A percentile compares a stretch with the other conserved stretches of the same genome.
These are phyloP conservation scores for Orbilia blumenaviensis DNA, from an alignment of 2,329 filamentous ascomycete species.

Conservation along the genomic window DNA sequence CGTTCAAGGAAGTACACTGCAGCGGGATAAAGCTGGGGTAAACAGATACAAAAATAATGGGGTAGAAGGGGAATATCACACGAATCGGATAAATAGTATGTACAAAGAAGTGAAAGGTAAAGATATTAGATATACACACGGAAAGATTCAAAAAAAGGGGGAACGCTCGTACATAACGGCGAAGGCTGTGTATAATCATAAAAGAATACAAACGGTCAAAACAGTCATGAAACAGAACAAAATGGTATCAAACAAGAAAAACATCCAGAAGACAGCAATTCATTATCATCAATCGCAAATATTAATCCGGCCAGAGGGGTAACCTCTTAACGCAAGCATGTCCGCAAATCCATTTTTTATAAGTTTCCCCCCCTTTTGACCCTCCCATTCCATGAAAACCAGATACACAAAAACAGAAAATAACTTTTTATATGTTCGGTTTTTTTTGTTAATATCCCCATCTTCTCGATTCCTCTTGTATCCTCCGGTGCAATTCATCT, in stretches of 20 bases:
- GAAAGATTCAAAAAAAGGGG: background rate
- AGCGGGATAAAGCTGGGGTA: too few species aligned
- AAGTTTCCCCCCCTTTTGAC: background rate
- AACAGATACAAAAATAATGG: background rate
- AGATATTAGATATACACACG: background rate
- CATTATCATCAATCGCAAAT: slow-evolving; percentile 60
- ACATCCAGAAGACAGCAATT: slow-evolving; percentile 56
- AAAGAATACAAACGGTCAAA: background rate
- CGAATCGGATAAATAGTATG: too few species aligned
- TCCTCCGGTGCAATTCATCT: slow-evolving; percentile 28
- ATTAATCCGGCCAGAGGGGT: too few species aligned
- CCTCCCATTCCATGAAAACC: too few species aligned
- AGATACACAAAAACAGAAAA: background rate
- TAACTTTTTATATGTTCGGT: background rate
- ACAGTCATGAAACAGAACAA: background rate
- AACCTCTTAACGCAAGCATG: too few species aligned
- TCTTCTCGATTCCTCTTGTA: slow-evolving; percentile 43
- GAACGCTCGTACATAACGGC: background rate
- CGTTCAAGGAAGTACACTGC: too few species aligned
- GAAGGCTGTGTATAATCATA: slow-evolving; percentile 58
- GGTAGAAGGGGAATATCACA: too few species aligned
- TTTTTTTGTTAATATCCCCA: slow-evolving; percentile 19
- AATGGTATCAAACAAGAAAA: slow-evolving; percentile 59
- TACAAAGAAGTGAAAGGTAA: background rate
- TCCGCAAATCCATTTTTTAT: too few species aligned